phyloP scores from a whole-genome alignment of 2,329 filamentous ascomycete species.

The Paramyrothecium roridum region DNA sequence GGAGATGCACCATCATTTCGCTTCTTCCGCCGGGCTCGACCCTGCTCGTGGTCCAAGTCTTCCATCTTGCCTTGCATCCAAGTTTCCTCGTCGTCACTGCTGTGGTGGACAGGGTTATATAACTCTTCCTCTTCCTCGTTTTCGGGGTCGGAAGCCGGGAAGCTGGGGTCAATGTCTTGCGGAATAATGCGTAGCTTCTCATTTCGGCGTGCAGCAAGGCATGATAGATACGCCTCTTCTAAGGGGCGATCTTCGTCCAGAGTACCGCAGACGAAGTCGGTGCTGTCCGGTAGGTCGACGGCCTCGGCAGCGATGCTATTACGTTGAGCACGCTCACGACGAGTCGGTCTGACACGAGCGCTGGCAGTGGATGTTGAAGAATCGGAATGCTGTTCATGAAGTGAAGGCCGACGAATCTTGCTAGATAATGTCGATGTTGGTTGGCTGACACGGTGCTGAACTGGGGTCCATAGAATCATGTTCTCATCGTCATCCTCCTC shows the following conservation, averaged over 20 bases:
- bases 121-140: conserved; percentile 74
- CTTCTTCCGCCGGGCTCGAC: conserved; percentile 43
- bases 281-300: conserved; percentile 90
- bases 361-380: conserved; percentile 53
- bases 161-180: conserved; percentile 97
- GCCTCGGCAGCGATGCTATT: conserved; percentile 44
- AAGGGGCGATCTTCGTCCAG: conserved; percentile 91
- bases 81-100: conserved; percentile 61
- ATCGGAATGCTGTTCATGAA: conserved; percentile 52
- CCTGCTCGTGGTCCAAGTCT: conserved; percentile 58
- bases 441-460: conserved; percentile 34
- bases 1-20: conserved; percentile 47
- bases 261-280: conserved; percentile 98
- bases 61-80: conserved; percentile 73
- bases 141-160: conserved; percentile 91
- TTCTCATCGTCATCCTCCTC: conserved; percentile 66
- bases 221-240: conserved; percentile 90
- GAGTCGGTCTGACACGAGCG: conserved; percentile 31
- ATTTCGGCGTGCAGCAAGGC: conserved; percentile 75
- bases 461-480: conserved; percentile 53
- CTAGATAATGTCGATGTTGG: conserved; percentile 28
- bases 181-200: conserved; percentile 80
- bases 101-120: conserved; percentile 53
- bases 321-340: conserved; percentile 19
- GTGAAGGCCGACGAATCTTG: conserved; percentile 28